Percentiles rank a stretch among this genome's conserved stretches.
phyloP scores from a whole-genome alignment of 1,284 basidiomycete species.

The Afroboletus lepidellus region DNA sequence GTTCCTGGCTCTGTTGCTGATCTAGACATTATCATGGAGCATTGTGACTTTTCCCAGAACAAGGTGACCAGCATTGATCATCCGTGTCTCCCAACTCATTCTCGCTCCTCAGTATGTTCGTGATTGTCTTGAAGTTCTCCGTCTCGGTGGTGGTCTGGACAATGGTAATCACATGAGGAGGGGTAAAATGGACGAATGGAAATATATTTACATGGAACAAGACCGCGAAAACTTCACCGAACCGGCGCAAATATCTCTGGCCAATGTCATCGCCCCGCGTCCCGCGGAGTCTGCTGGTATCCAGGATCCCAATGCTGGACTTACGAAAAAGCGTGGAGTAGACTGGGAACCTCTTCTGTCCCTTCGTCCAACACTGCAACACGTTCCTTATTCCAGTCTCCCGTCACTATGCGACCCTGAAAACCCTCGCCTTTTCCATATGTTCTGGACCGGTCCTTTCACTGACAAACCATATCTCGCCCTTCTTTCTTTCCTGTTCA shows the following conservation, averaged over 20 bases:
- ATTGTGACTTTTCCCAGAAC: constrained; percentile 82
- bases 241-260: constrained; percentile 27
- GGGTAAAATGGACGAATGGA: constrained; percentile 60
- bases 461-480: constrained; percentile 80
- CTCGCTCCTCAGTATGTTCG: constrained; percentile 60
- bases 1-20: constrained; percentile 80
- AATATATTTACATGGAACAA: constrained; percentile 63
- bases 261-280: constrained; percentile 30
- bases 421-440: constrained; percentile 71
- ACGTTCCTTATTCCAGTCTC: constrained; percentile 40
- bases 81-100: constrained; percentile 11
- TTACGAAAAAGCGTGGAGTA: constrained; percentile 42
- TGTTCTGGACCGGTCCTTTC: constrained; percentile 81
- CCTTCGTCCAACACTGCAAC: constrained; percentile 38
- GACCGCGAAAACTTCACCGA: constrained; percentile 41
- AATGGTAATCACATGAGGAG: constrained; percentile 56
- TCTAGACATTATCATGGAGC: constrained; percentile 82
- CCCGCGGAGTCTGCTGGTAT: constrained; percentile 27
- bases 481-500: constrained; percentile 71
- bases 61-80: constrained; percentile 52
- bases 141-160: constrained; percentile 66
- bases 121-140: constrained; percentile 73
- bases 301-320: constrained; percentile 40
- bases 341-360: constrained; percentile 44
- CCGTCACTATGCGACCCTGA: constrained; percentile 56